Percentiles rank a stretch among this genome's conserved stretches.
These are phyloP conservation scores for Pythium oligandrum DNA, from an alignment of 352 stramenopile genomes.

Conservation along the genomic window DNA sequence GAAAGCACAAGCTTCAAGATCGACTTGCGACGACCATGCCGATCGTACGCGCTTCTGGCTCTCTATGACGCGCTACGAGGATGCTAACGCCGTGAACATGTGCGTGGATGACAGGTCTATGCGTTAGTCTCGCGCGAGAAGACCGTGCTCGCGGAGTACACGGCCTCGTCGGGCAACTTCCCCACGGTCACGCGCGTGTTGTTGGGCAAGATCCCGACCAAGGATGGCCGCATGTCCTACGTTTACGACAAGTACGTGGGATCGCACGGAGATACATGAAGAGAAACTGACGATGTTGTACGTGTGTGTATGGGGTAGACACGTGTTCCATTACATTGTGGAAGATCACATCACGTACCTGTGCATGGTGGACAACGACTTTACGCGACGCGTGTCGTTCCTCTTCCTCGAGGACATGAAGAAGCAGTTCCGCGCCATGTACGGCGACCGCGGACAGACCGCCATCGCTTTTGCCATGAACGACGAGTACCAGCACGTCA, in stretches of 20 bases:
- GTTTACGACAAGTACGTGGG: constrained; percentile 93
- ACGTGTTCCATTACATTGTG: constrained; percentile 96
- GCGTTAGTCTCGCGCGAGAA: constrained; percentile 95
- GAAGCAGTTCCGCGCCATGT: constrained; percentile 78
- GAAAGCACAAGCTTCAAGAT: too few relatives aligned
- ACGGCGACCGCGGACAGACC: constrained; percentile 71
- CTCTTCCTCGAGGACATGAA: constrained; percentile 98
- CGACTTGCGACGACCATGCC: too few relatives aligned
- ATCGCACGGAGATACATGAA: too few relatives aligned
- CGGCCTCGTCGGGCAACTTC: constrained; percentile 95
- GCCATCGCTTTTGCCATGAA: constrained; percentile 98
- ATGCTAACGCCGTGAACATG: too few relatives aligned
- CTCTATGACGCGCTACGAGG: too few relatives aligned
- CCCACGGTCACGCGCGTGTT: constrained; percentile 96
- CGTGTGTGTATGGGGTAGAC: constrained; percentile 20
- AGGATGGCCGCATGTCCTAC: constrained; percentile 96
- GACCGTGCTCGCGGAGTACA: constrained; percentile 98
- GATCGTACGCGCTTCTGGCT: too few relatives aligned
- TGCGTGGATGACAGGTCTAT: constrained; percentile 77
- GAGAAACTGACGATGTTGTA: constrained; percentile 6
- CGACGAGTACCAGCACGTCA: constrained; percentile 93
- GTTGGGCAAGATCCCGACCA: constrained; percentile 93
- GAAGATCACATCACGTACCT: constrained; percentile 95
- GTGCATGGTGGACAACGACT: constrained; percentile 96
- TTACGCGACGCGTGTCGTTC: constrained; percentile 95